phyloP scores from a whole-genome alignment of 352 stramenopile genomes.

The Pythium insidiosum region DNA sequence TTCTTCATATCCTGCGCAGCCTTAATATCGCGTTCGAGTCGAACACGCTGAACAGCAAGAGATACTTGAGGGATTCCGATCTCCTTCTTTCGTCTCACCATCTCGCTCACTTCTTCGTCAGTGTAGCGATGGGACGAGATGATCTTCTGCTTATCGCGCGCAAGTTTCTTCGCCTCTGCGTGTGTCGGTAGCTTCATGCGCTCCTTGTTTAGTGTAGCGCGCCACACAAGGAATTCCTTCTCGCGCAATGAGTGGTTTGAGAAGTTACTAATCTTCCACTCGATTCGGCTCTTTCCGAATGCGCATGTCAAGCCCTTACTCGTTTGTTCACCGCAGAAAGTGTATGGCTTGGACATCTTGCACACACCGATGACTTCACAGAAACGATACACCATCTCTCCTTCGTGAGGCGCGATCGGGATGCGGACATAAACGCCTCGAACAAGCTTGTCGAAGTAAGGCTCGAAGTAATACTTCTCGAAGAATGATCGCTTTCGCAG shows the following conservation, averaged over 20 bases:
- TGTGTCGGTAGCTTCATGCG: conserved; percentile 65
- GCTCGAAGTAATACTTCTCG: conserved; percentile 84
- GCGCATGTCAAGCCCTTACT: conserved; percentile 59
- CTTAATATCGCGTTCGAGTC: conserved; percentile 67
- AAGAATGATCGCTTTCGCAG: conserved; percentile 68
- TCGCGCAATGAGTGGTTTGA: conserved; percentile 70
- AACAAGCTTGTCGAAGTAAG: conserved; percentile 75
- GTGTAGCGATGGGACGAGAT: conserved; percentile 74
- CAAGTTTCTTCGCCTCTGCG: conserved; percentile 56
- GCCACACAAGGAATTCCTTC: conserved; percentile 78
- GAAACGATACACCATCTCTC: conserved; percentile 81
- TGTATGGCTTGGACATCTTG: conserved; percentile 49
- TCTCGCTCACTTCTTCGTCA: conserved; percentile 68
- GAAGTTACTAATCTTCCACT: conserved; percentile 67
- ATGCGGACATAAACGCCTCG: conserved; percentile 67
- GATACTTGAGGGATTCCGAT: conserved; percentile 55
- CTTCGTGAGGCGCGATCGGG: conserved; percentile 59
- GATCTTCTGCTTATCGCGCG: conserved; percentile 51
- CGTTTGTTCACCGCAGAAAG: conserved; percentile 68
- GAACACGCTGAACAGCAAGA: conserved; percentile 67
- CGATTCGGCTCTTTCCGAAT: conserved; percentile 69
- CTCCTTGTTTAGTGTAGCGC: conserved; percentile 74
- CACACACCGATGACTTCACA: conserved; percentile 67
- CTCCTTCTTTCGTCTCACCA: conserved; percentile 70
- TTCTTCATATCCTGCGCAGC: conserved; percentile 83